These are phyloP conservation scores for Ophiostoma himal-ulmi DNA, from an alignment of 2,329 filamentous ascomycete genomes.

Conservation along the genomic window DNA sequence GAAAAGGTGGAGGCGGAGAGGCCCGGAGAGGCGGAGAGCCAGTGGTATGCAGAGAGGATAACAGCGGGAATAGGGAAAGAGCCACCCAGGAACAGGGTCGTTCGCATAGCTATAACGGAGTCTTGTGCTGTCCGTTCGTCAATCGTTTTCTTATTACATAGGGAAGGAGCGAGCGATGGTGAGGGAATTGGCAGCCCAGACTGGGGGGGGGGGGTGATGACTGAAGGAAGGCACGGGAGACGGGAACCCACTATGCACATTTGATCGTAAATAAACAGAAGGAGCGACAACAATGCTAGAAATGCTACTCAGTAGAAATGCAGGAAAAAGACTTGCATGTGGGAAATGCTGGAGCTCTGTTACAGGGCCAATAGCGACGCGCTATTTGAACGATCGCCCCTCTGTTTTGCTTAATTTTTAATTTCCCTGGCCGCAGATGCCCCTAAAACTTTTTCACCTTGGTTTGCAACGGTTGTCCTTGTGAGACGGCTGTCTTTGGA, in stretches of 20 bases:
- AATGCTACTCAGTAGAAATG: background rate
- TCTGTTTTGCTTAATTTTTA: conserved; percentile 13
- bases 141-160: background rate
- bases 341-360: conserved; percentile 17
- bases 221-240: background rate
- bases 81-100: background rate
- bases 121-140: background rate
- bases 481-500: background rate
- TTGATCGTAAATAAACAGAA: background rate
- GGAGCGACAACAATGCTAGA: background rate
- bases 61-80: conserved; percentile 1
- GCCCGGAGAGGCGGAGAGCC: conserved; percentile 24
- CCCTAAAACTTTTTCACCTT: conserved; percentile 8
- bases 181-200: conserved; percentile 18
- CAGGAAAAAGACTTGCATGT: conserved; percentile 6
- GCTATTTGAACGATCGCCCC: conserved; percentile 18
- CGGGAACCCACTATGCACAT: background rate
- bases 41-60: background rate
- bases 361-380: conserved; percentile 22
- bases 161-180: conserved; percentile 13
- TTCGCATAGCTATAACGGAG: background rate
- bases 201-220: background rate
- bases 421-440: conserved; percentile 11
- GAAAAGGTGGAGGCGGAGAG: conserved; percentile 24
- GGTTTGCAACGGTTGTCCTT: background rate